Percentiles rank a stretch among this genome's conserved stretches.
These are phyloP conservation scores for Russula olivacea DNA, from an alignment of 768 basidiomycete genomes.

Conservation along the genomic window DNA sequence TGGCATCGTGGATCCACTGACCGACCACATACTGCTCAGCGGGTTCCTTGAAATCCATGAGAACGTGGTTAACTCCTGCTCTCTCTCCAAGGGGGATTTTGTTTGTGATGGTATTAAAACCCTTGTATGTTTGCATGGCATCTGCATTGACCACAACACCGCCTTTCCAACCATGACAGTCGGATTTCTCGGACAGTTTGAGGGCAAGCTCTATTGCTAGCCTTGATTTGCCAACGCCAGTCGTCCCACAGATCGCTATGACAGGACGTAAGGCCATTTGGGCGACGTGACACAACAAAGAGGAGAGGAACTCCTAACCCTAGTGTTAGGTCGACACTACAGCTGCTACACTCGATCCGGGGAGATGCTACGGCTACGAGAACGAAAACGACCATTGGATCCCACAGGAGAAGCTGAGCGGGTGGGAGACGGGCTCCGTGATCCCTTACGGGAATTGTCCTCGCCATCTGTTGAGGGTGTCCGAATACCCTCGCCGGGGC, in stretches of 20 bases:
- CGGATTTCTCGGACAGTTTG: slow-evolving; percentile 37
- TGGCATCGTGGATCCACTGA: slow-evolving; percentile 83
- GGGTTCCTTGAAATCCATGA: slow-evolving; percentile 84
- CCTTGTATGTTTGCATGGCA: slow-evolving; percentile 93
- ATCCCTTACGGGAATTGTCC: slow-evolving; percentile 62
- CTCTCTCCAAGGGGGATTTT: slow-evolving; percentile 76
- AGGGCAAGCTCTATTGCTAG: slow-evolving; percentile 84
- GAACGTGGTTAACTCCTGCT: slow-evolving; percentile 76
- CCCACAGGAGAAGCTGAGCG: slow-evolving; percentile 31
- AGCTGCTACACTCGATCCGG: slow-evolving; percentile 45
- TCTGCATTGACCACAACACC: slow-evolving; percentile 91
- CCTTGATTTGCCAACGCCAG: slow-evolving; percentile 93
- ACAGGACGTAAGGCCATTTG: slow-evolving; percentile 52
- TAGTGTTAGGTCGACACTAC: neutral
- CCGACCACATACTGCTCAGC: slow-evolving; percentile 84
- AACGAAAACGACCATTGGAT: slow-evolving; percentile 27
- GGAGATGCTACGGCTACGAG: slow-evolving; percentile 37
- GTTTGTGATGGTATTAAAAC: slow-evolving; percentile 91
- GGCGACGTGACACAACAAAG: neutral
- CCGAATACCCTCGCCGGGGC: slow-evolving; percentile 27
- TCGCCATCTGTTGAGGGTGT: slow-evolving; percentile 46
- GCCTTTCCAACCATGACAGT: slow-evolving; percentile 44
- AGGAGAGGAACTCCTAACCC: neutral
- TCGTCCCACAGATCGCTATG: slow-evolving; percentile 87
- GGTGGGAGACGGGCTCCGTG: slow-evolving; percentile 37